Percentiles rank a stretch among this genome's conserved stretches.
phyloP scores from a whole-genome alignment of 2,329 filamentous ascomycete genomes.

The Alternaria gaisen region DNA sequence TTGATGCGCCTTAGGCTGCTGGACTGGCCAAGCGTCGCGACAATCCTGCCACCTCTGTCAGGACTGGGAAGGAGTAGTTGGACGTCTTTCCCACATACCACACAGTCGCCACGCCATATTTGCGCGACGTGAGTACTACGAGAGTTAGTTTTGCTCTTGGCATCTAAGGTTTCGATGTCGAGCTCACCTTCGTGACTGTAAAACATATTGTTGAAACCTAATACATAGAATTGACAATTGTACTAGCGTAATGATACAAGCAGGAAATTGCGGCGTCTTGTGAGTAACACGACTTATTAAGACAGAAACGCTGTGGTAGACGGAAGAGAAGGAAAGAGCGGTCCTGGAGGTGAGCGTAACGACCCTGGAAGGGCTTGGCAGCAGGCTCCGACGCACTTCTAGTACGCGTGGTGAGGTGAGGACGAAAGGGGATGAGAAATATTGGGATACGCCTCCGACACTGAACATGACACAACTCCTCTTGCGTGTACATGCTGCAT shows the following conservation, averaged over 20 bases:
- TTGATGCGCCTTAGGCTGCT: conserved; percentile 77
- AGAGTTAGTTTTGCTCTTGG: conserved; percentile 30
- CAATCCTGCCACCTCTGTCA: conserved; percentile 70
- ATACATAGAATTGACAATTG: conserved; percentile 15
- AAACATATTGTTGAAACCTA: conserved; percentile 71
- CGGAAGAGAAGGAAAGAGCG: background rate
- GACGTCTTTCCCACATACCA: conserved; percentile 69
- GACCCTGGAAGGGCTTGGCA: conserved; percentile 20
- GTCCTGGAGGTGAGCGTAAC: conserved; percentile 7
- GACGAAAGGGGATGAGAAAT: conserved; percentile 2
- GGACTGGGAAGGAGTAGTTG: conserved; percentile 7
- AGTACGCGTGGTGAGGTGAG: conserved; percentile 32
- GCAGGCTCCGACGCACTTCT: conserved; percentile 24
- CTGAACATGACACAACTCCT: background rate
- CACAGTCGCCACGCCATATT: conserved; percentile 93
- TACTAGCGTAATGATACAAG: conserved; percentile 8
- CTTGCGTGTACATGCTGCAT: background rate
- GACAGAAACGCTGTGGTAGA: background rate
- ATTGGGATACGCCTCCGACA: background rate
- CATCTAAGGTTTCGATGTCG: background rate
- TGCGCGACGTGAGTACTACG: conserved; percentile 78
- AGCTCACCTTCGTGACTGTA: conserved; percentile 90
- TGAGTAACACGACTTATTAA: background rate
- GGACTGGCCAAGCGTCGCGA: conserved; percentile 80
- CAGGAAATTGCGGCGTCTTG: conserved; percentile 4